Base-by-base conservation (phyloP, 768 basidiomycete species). In the Pholiota molesta region DNA sequence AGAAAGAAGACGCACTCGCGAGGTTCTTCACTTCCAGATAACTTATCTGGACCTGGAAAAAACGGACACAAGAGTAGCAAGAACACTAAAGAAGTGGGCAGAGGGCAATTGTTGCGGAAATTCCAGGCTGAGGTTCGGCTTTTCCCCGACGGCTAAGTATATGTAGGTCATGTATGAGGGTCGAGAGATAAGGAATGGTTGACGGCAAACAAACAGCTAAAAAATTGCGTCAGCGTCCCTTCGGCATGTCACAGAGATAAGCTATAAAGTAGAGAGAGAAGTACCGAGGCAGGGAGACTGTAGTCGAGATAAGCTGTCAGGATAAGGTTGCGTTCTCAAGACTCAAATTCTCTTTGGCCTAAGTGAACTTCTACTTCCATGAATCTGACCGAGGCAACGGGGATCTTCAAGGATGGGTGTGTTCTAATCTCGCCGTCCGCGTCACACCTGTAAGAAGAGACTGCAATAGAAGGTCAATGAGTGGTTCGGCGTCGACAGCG, bases 241-340 rank as follows among this genome's bases (percentile, higher is more conserved):
- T n/a, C 47, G 47, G 47, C 47, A 49, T 44, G 42, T 49, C 47
- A 49, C 19, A 49, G 23, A 49, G 47, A 49, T 49, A 49, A 49
- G 47, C 47, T 49, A 49, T 49, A 26, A 49, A 23, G 23, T n/a
- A 44, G 17, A n/a, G 19, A 44, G 17, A n/a, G 19, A 49, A 37
- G 35, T 13, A 37, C 35, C 35, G 35, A 37, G 35, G 14, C 11
- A 13, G 5, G 10, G 19, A 49, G 17, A 19, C 47, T 49, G 23
- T 19, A 19, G 47, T 26, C 19, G 47, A 49, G 47, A 49, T 49
- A 49, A 49, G 47, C 47, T 49, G 47, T 49, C 47, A 49, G 19
- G n/a, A 19, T 26, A 49, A 49, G 23, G 47, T 49, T 23, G 19
- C 23, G 5, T 49, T 49, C 47, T 49, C 47, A 19, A 26, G 47